Base-by-base conservation (phyloP, 2,329 filamentous ascomycete species). In the Sclerotinia nivalis region DNA sequence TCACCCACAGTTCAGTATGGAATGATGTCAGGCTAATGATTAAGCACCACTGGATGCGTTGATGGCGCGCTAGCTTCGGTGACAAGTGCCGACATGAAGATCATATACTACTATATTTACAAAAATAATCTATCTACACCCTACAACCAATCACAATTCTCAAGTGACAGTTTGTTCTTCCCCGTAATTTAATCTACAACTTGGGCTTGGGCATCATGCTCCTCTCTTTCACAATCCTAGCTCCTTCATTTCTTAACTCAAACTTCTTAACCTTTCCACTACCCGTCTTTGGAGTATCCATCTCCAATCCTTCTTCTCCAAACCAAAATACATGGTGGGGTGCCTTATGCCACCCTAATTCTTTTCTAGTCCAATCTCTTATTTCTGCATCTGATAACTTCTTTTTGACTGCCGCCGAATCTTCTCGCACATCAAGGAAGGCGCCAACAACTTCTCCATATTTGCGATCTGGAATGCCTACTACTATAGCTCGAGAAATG, bases 261-360 rank as follows among this genome's bases (percentile, higher is more conserved):
- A 74, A 88, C 80, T 91, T 91, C 75, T 88, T 85, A 69, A 91
- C 87, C 80, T 92, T 92, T 4, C 89, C 89, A 76, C 89, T 91
- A 0, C 89, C 89, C n/a, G 89, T 91, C 76, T 91, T 81, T 13
- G 89, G 89, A 45, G 90, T 83, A 1, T 82, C 80, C 28, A 49
- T 55, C 1, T 75, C 74, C 1, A 87, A 84, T 34, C 68, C 71
- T 59, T 84, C 84, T 73, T 86, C 82, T 0, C 91, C 92, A 37
- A 94, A 84, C 86, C 91, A 93, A 77, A 93, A 93, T n/a, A 94
- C 78, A 78, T 93, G 86, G 12, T 86, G 82, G 0, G 92, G 91
- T 4, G 89, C 88, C 80, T 92, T 92, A 77, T 91, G 89, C 50
- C 85, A 82, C 1, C 89, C 89, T 9, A 92, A 83, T 49, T 83